These are phyloP conservation scores for Lobosporangium transversale DNA, from an alignment of 192 early-diverging fungal species.

Conservation along the genomic window DNA sequence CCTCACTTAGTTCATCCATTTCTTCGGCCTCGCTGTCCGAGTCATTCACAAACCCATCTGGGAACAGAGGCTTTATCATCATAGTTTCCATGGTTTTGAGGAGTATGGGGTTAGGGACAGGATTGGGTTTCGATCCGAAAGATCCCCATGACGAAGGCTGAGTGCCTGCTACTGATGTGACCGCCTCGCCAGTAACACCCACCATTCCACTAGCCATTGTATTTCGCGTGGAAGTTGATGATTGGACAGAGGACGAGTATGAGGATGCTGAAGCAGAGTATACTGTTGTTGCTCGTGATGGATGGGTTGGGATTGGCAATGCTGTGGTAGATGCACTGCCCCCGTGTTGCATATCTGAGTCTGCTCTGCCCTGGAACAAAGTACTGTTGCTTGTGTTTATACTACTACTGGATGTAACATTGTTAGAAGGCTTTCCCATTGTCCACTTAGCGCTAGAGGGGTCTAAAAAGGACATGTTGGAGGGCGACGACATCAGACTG, in stretches of 20 bases:
- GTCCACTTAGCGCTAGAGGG: conserved; percentile 19
- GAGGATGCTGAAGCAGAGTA: conserved; percentile 8
- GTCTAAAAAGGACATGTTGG: conserved; percentile 40
- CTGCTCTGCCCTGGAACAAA: not conserved
- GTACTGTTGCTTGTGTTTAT: not conserved
- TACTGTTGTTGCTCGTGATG: conserved; percentile 5
- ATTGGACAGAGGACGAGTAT: not conserved
- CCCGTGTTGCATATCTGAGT: not conserved
- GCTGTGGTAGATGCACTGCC: not conserved
- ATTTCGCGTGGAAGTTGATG: not conserved
- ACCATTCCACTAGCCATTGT: not conserved
- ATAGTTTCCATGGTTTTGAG: conserved; percentile 53
- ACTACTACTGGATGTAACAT: not conserved
- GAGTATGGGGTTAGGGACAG: conserved; percentile 34
- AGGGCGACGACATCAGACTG: conserved; percentile 41
- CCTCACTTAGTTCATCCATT: conserved; percentile 45
- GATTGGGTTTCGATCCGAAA: conserved; percentile 7
- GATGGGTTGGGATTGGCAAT: conserved; percentile 9
- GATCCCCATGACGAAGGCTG: conserved; percentile 35
- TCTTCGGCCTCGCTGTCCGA: conserved; percentile 56
- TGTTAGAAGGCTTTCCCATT: conserved; percentile 7
- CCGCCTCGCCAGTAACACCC: not conserved
- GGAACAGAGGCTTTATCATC: conserved; percentile 63
- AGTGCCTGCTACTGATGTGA: not conserved
- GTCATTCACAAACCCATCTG: conserved; percentile 64